Conservation (phyloP, 169 alveolate species). For the Plasmodium coatneyi region DNA sequence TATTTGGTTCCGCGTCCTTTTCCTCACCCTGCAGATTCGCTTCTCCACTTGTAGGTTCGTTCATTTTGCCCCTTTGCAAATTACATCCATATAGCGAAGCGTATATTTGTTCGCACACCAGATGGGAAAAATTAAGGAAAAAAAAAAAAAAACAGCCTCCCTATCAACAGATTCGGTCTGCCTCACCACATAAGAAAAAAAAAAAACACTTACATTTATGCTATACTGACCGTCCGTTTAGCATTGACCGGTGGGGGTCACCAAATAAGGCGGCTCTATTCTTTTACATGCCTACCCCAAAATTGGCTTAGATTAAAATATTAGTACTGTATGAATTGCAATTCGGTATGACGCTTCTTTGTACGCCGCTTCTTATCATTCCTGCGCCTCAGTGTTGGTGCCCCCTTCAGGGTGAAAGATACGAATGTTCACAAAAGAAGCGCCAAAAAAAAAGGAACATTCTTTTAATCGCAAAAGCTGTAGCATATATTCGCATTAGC, state of each 20-base stretch:
- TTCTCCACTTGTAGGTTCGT: conserved; percentile 5
- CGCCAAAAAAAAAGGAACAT: background rate
- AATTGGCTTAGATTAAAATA: background rate
- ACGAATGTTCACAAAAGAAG: background rate
- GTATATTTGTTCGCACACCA: background rate
- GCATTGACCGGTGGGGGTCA: background rate
- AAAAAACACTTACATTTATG: background rate
- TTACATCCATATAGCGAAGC: background rate
- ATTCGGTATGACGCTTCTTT: background rate
- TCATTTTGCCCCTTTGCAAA: background rate
- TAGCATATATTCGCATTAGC: background rate
- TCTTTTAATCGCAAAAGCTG: background rate
- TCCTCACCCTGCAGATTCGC: background rate
- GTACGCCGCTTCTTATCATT: background rate
- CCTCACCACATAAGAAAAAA: background rate
- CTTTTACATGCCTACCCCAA: background rate
- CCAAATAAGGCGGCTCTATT: background rate
- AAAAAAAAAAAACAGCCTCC: background rate
- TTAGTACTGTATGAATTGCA: background rate
- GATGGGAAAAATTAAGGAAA: background rate
- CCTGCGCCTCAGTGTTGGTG: background rate
- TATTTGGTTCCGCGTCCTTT: background rate
- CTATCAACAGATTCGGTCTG: background rate
- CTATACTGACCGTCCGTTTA: background rate
- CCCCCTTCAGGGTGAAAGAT: background rate